Evolutionary conservation across 2,329 filamentous ascomycete genomes (phyloP).

Genomic region (Fusarium phyllophilum): DNA sequence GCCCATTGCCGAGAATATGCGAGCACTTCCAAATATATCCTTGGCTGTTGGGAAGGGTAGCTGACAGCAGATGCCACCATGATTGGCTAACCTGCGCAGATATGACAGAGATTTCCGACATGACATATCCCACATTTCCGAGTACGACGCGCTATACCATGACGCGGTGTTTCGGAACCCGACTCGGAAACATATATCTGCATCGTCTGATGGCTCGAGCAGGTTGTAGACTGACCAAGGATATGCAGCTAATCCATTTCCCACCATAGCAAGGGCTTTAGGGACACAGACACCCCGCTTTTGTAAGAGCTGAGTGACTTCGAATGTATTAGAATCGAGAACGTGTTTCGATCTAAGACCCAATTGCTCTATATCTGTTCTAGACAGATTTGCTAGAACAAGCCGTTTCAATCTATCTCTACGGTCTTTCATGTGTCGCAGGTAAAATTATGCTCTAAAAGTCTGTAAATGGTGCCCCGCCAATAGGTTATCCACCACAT

Average conservation of each 20-base stretch:
- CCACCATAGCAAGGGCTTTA: neutral
- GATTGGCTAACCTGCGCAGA: neutral
- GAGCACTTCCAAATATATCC: fast-evolving
- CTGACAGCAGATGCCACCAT: neutral
- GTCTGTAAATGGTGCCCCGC: too few species aligned
- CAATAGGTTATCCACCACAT: too few species aligned
- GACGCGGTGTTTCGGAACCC: neutral
- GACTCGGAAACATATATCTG: fast-evolving
- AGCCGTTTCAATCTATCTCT: neutral
- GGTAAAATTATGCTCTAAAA: too few species aligned
- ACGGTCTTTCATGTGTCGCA: neutral
- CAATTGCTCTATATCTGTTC: fast-evolving
- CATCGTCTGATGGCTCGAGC: fast-evolving
- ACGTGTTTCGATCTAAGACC: fast-evolving
- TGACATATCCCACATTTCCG: too few species aligned
- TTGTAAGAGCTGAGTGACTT: neutral
- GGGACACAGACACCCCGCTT: fast-evolving
- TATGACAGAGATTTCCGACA: neutral
- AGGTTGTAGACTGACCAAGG: neutral
- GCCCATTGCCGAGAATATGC: neutral
- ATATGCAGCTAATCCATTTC: too few species aligned
- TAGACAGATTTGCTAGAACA: fast-evolving
- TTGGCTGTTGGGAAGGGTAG: fast-evolving
- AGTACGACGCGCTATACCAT: fast-evolving
- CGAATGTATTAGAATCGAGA: neutral